phyloP scores from a whole-genome alignment of 345 rosid species.

The Salix exigua region DNA sequence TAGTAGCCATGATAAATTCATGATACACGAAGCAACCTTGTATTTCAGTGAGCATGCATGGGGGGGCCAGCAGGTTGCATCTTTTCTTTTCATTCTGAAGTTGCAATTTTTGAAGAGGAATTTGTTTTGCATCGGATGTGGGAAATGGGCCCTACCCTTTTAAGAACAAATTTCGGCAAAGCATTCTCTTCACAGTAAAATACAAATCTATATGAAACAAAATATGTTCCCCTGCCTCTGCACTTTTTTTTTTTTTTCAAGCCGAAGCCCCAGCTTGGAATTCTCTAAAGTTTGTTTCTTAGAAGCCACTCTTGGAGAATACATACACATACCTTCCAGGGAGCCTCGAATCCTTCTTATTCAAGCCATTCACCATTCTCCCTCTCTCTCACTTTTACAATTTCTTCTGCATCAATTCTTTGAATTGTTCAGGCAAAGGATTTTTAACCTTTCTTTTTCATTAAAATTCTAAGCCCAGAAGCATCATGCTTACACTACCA shows the following conservation, averaged over 20 bases:
- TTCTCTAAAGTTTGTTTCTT: constrained; percentile 45
- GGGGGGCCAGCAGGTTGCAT: constrained; percentile 18
- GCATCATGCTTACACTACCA: not conserved
- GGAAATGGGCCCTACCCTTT: not conserved
- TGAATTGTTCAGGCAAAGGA: not conserved
- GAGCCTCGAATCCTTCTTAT: constrained; percentile 36
- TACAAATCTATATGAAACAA: not conserved
- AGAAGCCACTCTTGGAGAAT: constrained; percentile 54
- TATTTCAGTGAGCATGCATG: not conserved
- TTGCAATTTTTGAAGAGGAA: constrained; percentile 17
- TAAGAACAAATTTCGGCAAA: not conserved
- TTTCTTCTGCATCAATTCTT: constrained; percentile 8
- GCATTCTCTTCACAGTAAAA: not conserved
- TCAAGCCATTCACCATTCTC: constrained; percentile 27
- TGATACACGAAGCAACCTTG: not conserved
- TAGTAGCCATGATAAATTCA: constrained; percentile 2
- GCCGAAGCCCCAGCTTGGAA: not conserved
- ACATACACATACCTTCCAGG: constrained; percentile 5
- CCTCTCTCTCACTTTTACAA: not conserved
- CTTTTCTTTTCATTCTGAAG: not conserved
- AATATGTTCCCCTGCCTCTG: not conserved
- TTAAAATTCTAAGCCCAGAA: not conserved
- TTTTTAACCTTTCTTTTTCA: not conserved
- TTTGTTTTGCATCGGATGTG: not conserved
- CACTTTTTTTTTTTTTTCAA: not conserved